Evolutionary conservation across 192 early-diverging fungal genomes (phyloP), one percentile per base, ranked within the genome.

Genomic region (Diversispora epigaea): DNA sequence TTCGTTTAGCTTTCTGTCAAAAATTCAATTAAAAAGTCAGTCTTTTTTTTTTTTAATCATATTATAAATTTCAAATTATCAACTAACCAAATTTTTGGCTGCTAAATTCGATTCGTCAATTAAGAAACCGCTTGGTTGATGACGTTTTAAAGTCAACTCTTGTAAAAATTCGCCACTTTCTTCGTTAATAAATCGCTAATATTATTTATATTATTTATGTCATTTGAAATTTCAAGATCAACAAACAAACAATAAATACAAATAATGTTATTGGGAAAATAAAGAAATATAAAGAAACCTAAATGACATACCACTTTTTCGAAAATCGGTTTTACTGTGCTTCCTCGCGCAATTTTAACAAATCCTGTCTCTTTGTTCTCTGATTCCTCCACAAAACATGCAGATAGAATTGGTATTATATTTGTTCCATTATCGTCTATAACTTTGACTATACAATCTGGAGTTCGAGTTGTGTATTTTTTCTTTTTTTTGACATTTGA

Each of bases 281-380:
- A 32, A 32, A 32, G 25, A 32, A 32, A 32, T 2, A 32, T 32
- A 32, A 32, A 32, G 25, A 32, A 32, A 32, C 25, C 2, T 32
- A 32, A 32, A 32, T 32, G 25, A 77, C 83, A 79, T 66, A 85
- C 78, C 57, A 88, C 77, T 45, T 78, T 84, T 71, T 88, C 87
- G 50, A 88, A 85, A 4, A 78, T 74, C 0, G 87, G 87, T 73
- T 86, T 85, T 21, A 85, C 74, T 49, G 82, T 84, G 1, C 83
- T 85, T 17, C 85, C 85, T 25, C 84, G 75, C 21, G 82, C 87
- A 39, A 86, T 73, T 63, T 86, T 77, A 40, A 88, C 76, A 39
- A 77, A 78, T 10, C 76, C 75, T 8, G 10, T 6, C 12, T 50
- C 57, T 75, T 40, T 61, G 7, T 64, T 60, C 1, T 73, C 65